Evolutionary conservation across 2,329 filamentous ascomycete species (phyloP).

Genomic region (Trichophyton simii): DNA sequence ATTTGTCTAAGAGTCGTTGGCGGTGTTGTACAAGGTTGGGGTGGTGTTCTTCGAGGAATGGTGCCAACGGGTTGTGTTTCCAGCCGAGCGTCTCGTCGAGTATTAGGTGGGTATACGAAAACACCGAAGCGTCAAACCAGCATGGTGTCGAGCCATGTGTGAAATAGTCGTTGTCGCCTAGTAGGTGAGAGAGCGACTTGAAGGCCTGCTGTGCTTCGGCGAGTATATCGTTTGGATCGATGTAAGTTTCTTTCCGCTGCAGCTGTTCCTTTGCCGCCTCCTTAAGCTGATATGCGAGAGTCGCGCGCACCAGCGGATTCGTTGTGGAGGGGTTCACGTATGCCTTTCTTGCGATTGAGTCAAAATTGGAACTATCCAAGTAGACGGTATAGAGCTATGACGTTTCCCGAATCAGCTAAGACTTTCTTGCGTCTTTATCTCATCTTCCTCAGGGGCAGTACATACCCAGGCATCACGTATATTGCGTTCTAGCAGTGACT

Average conservation of each 20-base stretch:
- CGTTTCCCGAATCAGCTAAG: neutral
- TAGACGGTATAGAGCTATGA: constrained; percentile 66
- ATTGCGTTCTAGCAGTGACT: constrained; percentile 59
- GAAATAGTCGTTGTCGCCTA: constrained; percentile 50
- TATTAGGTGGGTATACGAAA: constrained; percentile 77
- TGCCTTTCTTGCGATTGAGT: constrained; percentile 51
- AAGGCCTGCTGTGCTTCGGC: constrained; percentile 51
- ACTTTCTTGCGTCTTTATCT: neutral
- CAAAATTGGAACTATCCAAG: constrained; percentile 54
- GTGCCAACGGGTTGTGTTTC: constrained; percentile 48
- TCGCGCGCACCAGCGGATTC: constrained; percentile 49
- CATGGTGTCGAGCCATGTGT: constrained; percentile 48
- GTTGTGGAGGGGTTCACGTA: constrained; percentile 55
- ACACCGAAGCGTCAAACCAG: constrained; percentile 77
- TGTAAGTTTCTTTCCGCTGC: constrained; percentile 44
- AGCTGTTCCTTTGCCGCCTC: constrained; percentile 64
- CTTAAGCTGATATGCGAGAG: constrained; percentile 55
- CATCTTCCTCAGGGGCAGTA: neutral
- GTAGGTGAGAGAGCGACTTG: constrained; percentile 45
- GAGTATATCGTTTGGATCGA: constrained; percentile 47
- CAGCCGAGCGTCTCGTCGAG: constrained; percentile 53
- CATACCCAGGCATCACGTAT: constrained; percentile 76
- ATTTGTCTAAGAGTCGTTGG: constrained; percentile 42
- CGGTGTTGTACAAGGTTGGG: constrained; percentile 54
- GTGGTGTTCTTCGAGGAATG: constrained; percentile 45